These are phyloP conservation scores for Trichophyton mentagrophytes DNA, from an alignment of 2,329 filamentous ascomycete species.

Conservation along the genomic window DNA sequence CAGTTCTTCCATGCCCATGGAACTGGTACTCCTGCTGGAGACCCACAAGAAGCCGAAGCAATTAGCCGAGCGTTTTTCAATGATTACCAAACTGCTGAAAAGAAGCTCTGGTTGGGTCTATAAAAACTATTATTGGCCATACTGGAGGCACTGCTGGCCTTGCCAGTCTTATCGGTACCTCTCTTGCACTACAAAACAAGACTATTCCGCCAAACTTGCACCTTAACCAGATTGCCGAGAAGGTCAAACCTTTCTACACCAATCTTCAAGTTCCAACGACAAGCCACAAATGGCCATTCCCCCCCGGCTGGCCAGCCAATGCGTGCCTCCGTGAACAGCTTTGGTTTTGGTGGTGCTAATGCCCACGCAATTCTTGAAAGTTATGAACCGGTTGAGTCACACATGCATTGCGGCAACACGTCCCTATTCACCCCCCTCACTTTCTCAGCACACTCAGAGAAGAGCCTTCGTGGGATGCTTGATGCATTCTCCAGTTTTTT, in stretches of 20 bases:
- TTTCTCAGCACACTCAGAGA: background rate
- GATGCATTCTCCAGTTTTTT: background rate
- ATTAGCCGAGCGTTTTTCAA: conserved; percentile 12
- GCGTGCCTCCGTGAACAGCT: conserved; percentile 23
- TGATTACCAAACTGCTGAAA: background rate
- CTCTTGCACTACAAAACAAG: conserved; percentile 18
- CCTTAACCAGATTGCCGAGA: background rate
- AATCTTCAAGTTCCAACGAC: conserved; percentile 19
- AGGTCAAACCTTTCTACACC: conserved; percentile 13
- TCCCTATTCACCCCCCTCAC: background rate
- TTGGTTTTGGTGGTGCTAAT: conserved; percentile 23
- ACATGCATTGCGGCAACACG: background rate
- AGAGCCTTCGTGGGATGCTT: conserved; percentile 1
- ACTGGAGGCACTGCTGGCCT: conserved; percentile 19
- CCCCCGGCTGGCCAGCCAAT: conserved; percentile 19
- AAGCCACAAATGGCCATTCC: conserved; percentile 12
- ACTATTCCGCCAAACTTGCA: conserved; percentile 20
- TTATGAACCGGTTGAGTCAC: background rate
- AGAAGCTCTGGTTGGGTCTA: conserved; percentile 16
- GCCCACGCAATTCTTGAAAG: conserved; percentile 18
- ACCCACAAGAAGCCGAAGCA: conserved; percentile 17
- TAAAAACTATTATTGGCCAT: conserved; percentile 22
- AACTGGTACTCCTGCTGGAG: conserved; percentile 26
- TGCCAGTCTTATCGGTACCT: conserved; percentile 18
- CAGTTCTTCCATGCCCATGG: conserved; percentile 16